Evolutionary conservation across 2,329 filamentous ascomycete genomes (phyloP).

Genomic region (Mariannaea elegans): DNA sequence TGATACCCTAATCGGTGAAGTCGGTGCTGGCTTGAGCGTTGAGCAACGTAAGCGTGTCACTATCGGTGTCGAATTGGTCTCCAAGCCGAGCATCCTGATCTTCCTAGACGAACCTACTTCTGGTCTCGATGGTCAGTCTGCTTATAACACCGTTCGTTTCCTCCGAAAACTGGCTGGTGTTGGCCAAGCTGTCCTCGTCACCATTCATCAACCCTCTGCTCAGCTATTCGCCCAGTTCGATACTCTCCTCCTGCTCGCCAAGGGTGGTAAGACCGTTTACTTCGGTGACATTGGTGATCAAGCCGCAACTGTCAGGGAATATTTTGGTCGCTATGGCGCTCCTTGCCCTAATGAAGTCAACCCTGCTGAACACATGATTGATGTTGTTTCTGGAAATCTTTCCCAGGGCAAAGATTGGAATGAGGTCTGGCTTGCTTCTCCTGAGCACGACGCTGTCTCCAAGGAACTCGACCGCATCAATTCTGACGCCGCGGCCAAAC

Average conservation of each 20-base stretch:
- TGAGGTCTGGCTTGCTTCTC: constrained; percentile 73
- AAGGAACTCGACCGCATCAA: constrained; percentile 72
- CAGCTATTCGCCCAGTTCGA: constrained; percentile 74
- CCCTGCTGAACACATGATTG: constrained; percentile 80
- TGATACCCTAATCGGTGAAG: constrained; percentile 57
- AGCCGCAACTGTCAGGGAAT: constrained; percentile 63
- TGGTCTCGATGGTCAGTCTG: constrained; percentile 74
- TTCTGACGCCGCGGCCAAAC: constrained; percentile 58
- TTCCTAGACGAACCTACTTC: constrained; percentile 72
- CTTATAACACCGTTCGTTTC: constrained; percentile 72
- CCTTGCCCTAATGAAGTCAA: constrained; percentile 70
- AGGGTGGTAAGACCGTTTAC: constrained; percentile 72
- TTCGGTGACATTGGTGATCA: constrained; percentile 72
- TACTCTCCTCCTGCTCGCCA: constrained; percentile 69
- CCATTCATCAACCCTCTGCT: constrained; percentile 76
- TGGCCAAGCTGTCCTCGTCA: constrained; percentile 74
- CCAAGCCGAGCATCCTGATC: constrained; percentile 66
- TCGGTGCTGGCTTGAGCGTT: constrained; percentile 62
- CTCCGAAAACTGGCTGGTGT: constrained; percentile 71
- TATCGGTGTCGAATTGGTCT: constrained; percentile 69
- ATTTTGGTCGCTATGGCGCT: constrained; percentile 74
- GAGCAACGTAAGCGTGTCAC: constrained; percentile 65
- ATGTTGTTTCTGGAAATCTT: constrained; percentile 60
- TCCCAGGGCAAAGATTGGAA: constrained; percentile 68
- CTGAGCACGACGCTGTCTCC: constrained; percentile 64